A percentile compares a stretch with the other conserved stretches of the same genome.
These are phyloP conservation scores for Rubia occidens DNA, from an alignment of 305 asterid genomes.

Conservation along the genomic window DNA sequence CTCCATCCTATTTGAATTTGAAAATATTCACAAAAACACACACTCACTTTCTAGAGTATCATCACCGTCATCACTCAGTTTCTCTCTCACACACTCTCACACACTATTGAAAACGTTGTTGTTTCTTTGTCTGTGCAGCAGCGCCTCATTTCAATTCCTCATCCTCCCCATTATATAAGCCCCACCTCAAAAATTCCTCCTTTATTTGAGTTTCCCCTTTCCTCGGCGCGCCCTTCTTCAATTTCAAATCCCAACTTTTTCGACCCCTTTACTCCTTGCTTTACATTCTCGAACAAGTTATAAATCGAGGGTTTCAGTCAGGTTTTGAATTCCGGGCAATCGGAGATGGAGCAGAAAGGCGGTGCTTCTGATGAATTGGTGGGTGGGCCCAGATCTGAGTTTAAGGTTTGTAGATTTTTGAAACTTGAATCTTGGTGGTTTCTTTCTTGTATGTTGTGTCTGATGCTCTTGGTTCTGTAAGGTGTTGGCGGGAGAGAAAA, in stretches of 20 bases:
- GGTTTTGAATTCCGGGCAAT: slow-evolving; percentile 3
- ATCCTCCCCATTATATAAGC: slow-evolving; percentile 7
- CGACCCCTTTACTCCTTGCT: not conserved
- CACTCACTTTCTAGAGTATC: not conserved
- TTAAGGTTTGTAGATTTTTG: slow-evolving; percentile 36
- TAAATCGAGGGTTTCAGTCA: slow-evolving; percentile 15
- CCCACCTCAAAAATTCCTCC: slow-evolving; percentile 8
- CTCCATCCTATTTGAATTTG: slow-evolving; percentile 45
- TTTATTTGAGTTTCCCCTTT: not conserved
- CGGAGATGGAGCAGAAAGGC: slow-evolving; percentile 27
- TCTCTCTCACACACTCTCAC: not conserved
- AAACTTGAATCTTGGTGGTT: slow-evolving; percentile 6
- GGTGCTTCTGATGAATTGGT: slow-evolving; percentile 23
- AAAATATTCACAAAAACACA: slow-evolving; percentile 19
- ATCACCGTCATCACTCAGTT: not conserved
- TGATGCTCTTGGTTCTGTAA: slow-evolving; percentile 18
- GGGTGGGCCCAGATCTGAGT: slow-evolving; percentile 41
- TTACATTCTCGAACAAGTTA: not conserved
- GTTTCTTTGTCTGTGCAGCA: not conserved
- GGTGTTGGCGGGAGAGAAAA: slow-evolving; percentile 43
- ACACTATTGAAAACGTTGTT: not conserved
- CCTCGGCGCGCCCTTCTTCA: slow-evolving; percentile 40
- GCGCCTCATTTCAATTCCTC: not conserved
- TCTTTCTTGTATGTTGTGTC: not conserved
- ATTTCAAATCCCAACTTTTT: slow-evolving; percentile 30